Evolutionary conservation across 148 eudicot genomes (phyloP).

Genomic region (Rhododendron griersonianum): DNA sequence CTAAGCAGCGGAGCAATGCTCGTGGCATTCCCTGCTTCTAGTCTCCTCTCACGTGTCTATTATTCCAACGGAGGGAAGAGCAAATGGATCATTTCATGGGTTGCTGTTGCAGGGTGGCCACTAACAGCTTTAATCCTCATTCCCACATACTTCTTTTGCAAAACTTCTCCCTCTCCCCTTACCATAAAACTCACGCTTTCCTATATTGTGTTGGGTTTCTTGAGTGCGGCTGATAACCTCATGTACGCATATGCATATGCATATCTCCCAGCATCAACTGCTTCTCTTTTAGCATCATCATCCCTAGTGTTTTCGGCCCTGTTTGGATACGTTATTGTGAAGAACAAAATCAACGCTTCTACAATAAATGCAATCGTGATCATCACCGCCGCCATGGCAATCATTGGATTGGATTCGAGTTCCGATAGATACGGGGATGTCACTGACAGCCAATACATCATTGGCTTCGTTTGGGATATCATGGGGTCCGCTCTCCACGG

Average conservation of each 20-base stretch:
- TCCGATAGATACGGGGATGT: slow-evolving; percentile 52
- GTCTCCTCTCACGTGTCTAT: slow-evolving; percentile 65
- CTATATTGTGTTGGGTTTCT: slow-evolving; percentile 52
- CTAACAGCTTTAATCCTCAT: slow-evolving; percentile 41
- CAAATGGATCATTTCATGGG: slow-evolving; percentile 86
- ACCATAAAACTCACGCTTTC: slow-evolving; percentile 44
- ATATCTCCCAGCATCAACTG: slow-evolving; percentile 85
- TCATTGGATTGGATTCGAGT: slow-evolving; percentile 68
- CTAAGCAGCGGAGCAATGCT: slow-evolving; percentile 61
- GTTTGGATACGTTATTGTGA: slow-evolving; percentile 61
- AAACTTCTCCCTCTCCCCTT: slow-evolving; percentile 47
- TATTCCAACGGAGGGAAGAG: slow-evolving; percentile 67
- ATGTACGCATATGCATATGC: slow-evolving; percentile 87
- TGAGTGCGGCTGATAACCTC: slow-evolving; percentile 75
- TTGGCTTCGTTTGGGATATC: slow-evolving; percentile 69
- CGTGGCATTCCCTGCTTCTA: slow-evolving; percentile 76
- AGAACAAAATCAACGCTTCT: slow-evolving; percentile 58
- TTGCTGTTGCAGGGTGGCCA: slow-evolving; percentile 84
- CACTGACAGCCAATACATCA: slow-evolving; percentile 44
- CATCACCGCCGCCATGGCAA: slow-evolving; percentile 60
- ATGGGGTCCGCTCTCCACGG: slow-evolving; percentile 76
- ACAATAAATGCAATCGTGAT: slow-evolving; percentile 56
- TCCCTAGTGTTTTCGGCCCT: slow-evolving; percentile 64
- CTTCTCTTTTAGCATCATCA: slow-evolving; percentile 74
- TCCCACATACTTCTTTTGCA: slow-evolving; percentile 43